Evolutionary conservation across 345 rosid genomes (phyloP).

Genomic region (Bruguiera sexangula): DNA sequence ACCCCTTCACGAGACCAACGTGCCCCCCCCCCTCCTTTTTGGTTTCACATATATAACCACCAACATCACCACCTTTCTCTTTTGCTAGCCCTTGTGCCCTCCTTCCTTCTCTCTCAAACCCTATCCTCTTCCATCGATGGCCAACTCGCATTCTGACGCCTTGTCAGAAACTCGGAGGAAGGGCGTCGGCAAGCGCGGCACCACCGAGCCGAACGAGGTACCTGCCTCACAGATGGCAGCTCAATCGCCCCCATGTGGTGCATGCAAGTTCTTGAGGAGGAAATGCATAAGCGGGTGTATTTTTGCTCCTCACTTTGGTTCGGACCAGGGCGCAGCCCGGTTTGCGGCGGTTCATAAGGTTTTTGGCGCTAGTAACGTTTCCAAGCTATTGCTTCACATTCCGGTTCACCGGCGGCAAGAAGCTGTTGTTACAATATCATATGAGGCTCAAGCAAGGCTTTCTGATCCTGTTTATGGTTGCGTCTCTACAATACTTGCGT

Average conservation of each 20-base stretch:
- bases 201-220: neutral
- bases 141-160: slow-evolving; percentile 42
- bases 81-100: neutral
- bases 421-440: slow-evolving; percentile 81
- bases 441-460: slow-evolving; percentile 96
- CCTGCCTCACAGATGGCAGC: slow-evolving; percentile 20
- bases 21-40: slow-evolving; percentile 35
- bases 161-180: slow-evolving; percentile 46
- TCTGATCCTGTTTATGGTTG: slow-evolving; percentile 96
- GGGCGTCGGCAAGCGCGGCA: slow-evolving; percentile 32
- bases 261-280: slow-evolving; percentile 95
- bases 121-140: slow-evolving; percentile 30
- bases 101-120: neutral
- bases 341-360: slow-evolving; percentile 97
- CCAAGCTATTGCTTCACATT: slow-evolving; percentile 76
- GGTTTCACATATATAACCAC: slow-evolving; percentile 38
- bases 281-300: slow-evolving; percentile 91
- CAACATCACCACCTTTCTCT: slow-evolving; percentile 31
- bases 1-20: slow-evolving; percentile 82
- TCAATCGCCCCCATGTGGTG: slow-evolving; percentile 75
- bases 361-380: slow-evolving; percentile 92
- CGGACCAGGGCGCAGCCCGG: slow-evolving; percentile 93
- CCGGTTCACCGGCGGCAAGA: slow-evolving; percentile 82
- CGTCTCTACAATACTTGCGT: slow-evolving; percentile 81
- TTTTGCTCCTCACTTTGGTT: slow-evolving; percentile 84